A percentile compares a stretch with the other conserved stretches of the same genome.
phyloP scores from a whole-genome alignment of 108 stramenopile genomes.

The Epipyxis sp. region DNA sequence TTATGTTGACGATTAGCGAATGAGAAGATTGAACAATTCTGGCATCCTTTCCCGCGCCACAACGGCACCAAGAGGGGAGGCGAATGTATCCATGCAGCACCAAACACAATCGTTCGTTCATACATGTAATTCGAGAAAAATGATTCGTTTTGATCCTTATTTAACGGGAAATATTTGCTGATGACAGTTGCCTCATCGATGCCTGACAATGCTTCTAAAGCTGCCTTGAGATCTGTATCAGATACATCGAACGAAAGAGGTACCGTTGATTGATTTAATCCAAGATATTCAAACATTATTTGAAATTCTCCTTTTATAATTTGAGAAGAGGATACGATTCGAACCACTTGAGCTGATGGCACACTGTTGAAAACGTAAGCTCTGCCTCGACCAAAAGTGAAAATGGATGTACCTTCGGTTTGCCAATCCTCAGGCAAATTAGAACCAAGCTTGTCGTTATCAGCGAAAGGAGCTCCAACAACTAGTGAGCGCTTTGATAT shows the following conservation, averaged over 20 bases:
- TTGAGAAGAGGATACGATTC: background rate
- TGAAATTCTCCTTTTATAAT: background rate
- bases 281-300: background rate
- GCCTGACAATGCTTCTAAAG: background rate
- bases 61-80: too few species aligned
- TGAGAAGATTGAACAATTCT: too few species aligned
- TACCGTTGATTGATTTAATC: background rate
- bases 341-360: slow-evolving; percentile 6
- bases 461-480: slow-evolving; percentile 50
- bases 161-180: background rate
- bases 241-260: background rate
- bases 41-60: too few species aligned
- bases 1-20: too few species aligned
- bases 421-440: slow-evolving; percentile 41
- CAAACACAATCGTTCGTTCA: too few species aligned
- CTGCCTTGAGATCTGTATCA: background rate
- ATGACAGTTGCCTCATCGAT: background rate
- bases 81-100: too few species aligned
- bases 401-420: slow-evolving; percentile 37
- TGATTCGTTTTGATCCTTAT: too few species aligned
- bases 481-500: slow-evolving; percentile 45
- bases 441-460: slow-evolving; percentile 44
- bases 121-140: too few species aligned
- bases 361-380: slow-evolving; percentile 63
- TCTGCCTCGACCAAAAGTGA: slow-evolving; percentile 50